Evolutionary conservation across 192 early-diverging fungal genomes (phyloP), one percentile per base, ranked within the genome.

Genomic region (Thamnidium elegans): DNA sequence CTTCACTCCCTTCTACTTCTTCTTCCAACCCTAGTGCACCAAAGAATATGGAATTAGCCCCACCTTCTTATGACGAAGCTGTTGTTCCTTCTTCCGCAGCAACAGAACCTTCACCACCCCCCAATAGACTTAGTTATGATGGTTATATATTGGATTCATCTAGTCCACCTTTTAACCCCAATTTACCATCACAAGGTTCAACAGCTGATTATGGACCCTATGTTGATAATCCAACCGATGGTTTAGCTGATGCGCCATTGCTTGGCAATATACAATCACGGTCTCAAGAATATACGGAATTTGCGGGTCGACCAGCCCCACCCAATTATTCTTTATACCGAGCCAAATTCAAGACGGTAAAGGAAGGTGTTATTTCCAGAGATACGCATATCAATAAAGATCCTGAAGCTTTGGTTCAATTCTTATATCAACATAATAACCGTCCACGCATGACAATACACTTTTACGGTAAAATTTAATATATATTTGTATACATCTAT

Each of bases 311-410:
- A 11, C 58, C 67, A 6, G 15, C 66, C 4, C 74, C 74, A 10
- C 74, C 74, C 13, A 43, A 52, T 14, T 71, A 71, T 23, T 53
- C 66, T 45, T 26, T 67, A 8, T 76, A 76, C 31, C 50, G 45
- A 20, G 74, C 74, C n/a, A 51, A 54, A 31, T 71, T 45, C 58
- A 48, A 50, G n/a, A 58, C 20, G 4, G 59, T 45, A 50, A 36
- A 45, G 19, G 34, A 58, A 20, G 69, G 69, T 19, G 54, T 76
- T 0, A 15, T 76, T 23, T 76, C 74, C 7, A 55, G 66, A 19
- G 74, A 76, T 23, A 50, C 50, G 6, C 74, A 76, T 39, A 55
- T 76, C 1, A 76, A 76, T 46, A 21, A 61, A 7, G 69, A 76
- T 44, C 62, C 65, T 9, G 74, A 76, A 50, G 74, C 74, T 42